Evolutionary conservation across 768 basidiomycete genomes (phyloP).

Genomic region (Clavaria fumosa): DNA sequence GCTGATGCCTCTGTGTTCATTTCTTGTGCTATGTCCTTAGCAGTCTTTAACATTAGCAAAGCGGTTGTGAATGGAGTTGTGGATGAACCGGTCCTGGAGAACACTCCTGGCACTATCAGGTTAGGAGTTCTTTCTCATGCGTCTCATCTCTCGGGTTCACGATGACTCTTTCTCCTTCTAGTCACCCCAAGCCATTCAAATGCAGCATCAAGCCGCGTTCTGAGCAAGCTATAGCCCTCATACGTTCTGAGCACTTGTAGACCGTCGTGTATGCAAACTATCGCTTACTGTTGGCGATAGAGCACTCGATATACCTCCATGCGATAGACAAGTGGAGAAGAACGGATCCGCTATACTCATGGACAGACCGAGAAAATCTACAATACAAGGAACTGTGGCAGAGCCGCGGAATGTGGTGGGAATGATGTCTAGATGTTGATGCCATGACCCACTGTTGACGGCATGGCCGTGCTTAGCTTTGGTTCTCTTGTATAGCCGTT

Average conservation of each 20-base stretch:
- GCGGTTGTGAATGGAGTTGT: conserved; percentile 27
- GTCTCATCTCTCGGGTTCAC: background rate
- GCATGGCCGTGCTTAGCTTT: too few relatives aligned
- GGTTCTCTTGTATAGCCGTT: too few relatives aligned
- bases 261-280: too few relatives aligned
- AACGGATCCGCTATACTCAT: too few relatives aligned
- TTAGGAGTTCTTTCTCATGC: conserved; percentile 9
- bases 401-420: too few relatives aligned
- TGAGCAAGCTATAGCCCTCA: conserved; percentile 36
- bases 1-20: conserved; percentile 41
- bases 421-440: too few relatives aligned
- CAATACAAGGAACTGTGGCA: too few relatives aligned
- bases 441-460: too few relatives aligned
- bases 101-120: conserved; percentile 54
- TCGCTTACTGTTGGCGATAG: too few relatives aligned
- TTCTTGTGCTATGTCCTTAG: conserved; percentile 34
- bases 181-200: conserved; percentile 49
- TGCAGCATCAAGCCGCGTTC: conserved; percentile 48
- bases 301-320: too few relatives aligned
- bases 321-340: too few relatives aligned
- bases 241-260: conserved; percentile 14
- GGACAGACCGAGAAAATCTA: too few relatives aligned
- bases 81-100: conserved; percentile 38
- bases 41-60: conserved; percentile 37
- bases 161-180: conserved; percentile 9